Evolutionary conservation across 2,329 filamentous ascomycete species (phyloP), one percentile per base, ranked within the genome.

Genomic region (Coleophoma crateriformis): DNA sequence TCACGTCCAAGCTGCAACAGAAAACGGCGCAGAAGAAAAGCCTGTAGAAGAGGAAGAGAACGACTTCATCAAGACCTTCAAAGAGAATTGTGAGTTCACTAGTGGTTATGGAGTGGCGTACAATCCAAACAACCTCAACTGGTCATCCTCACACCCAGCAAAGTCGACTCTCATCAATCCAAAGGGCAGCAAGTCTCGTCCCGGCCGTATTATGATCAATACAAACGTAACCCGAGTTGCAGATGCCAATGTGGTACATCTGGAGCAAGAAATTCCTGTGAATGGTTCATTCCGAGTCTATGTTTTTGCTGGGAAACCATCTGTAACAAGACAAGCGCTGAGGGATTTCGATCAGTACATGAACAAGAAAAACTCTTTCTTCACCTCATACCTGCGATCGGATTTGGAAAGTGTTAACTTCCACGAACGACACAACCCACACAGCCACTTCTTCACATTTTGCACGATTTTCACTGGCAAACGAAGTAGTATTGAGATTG

Each of bases 81-180:
- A 96, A 67, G 88, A 88, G 50, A 83, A 84, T 32, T 96, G 90
- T 73, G 90, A 94, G 63, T 95, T 96, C 68, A 96, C 90, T 11
- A 90, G 87, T 56, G 91, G 91, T 50, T 96, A 95, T 65, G 91
- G 91, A 52, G 90, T 96, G 19, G 85, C 84, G 32, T 96, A 96
- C 72, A 79, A 84, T 56, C 77, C 87, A 48, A 96, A 95, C 68
- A 70, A 79, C 32, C 77, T 95, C 68, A 96, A 95, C 71, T 95
- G 90, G 88, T 87, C 85, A 10, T 67, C 80, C 0, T 72, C 73
- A 3, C 90, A 96, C 68, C 75, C 82, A 1, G 88, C 85, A 13
- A 76, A 86, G 61, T 88, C 87, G 15, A 69, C 77, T 11, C 71
- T 90, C 50, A 85, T 94, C 64, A 77, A 88, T 50, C 79, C 85